Evolutionary conservation across 1,284 basidiomycete genomes (phyloP).

Genomic region (Microbotryum silenes-acaulis): DNA sequence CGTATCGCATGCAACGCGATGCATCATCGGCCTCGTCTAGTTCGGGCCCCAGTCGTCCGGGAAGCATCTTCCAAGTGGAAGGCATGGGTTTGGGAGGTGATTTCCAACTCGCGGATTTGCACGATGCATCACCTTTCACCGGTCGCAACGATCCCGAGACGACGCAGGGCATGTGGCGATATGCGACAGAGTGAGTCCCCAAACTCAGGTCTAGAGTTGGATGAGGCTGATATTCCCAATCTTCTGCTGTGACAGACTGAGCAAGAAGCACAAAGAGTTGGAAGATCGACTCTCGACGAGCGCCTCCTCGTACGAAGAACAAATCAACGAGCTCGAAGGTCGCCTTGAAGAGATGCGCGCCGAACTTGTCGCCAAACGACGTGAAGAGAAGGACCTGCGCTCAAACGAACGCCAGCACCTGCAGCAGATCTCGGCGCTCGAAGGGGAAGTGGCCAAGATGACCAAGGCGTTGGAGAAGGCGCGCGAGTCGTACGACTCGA

Average conservation of each 20-base stretch:
- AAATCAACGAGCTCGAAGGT: constrained; percentile 24
- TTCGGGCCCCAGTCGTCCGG: no score
- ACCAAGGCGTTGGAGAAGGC: constrained; percentile 62
- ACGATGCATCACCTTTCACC: no score
- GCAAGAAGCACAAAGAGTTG: constrained; percentile 22
- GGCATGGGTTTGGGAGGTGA: no score
- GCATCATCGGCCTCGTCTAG: no score
- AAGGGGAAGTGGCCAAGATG: constrained; percentile 66
- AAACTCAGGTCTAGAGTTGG: background rate
- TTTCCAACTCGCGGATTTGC: no score
- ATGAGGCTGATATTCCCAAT: background rate
- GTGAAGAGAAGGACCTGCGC: constrained; percentile 80
- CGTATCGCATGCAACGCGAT: no score
- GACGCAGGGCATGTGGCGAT: constrained; percentile 17
- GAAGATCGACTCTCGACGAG: constrained; percentile 19
- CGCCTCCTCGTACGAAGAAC: constrained; percentile 20
- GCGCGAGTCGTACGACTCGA: constrained; percentile 57
- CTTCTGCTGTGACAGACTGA: constrained; percentile 3
- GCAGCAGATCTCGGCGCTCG: constrained; percentile 48
- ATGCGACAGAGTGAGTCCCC: constrained; percentile 19
- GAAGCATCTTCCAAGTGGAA: no score
- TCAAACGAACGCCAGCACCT: constrained; percentile 56
- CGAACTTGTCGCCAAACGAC: constrained; percentile 64
- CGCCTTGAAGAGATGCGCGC: constrained; percentile 37
- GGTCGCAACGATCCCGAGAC: constrained; percentile 8